Percentiles rank a stretch among this genome's conserved stretches.
Evolutionary conservation across 2,329 filamentous ascomycete genomes (phyloP).

Genomic region (Diaporthe velutina): DNA sequence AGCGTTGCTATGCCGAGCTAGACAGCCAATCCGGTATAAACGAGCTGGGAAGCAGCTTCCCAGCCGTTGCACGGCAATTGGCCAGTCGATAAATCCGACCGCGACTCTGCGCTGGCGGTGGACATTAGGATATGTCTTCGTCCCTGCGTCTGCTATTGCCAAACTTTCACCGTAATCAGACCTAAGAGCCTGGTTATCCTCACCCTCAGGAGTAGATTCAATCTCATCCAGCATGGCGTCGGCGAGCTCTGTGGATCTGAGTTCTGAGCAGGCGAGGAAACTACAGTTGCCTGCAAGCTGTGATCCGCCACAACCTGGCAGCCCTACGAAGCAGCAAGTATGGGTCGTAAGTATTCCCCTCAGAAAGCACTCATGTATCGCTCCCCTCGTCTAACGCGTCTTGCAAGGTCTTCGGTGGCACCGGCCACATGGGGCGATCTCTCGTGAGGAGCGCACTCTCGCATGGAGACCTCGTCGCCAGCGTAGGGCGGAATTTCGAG

Average conservation of each 20-base stretch:
- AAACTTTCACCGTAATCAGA: neutral
- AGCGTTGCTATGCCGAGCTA: neutral
- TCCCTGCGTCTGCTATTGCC: neutral
- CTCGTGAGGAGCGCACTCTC: slow-evolving; percentile 85
- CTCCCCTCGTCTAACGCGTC: slow-evolving; percentile 26
- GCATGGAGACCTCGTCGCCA: slow-evolving; percentile 86
- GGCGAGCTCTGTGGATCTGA: slow-evolving; percentile 42
- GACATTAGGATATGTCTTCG: neutral
- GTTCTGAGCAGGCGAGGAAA: slow-evolving; percentile 51
- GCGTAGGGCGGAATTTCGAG: slow-evolving; percentile 87
- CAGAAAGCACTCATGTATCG: slow-evolving; percentile 30
- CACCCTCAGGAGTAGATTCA: slow-evolving; percentile 11
- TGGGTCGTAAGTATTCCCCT: slow-evolving; percentile 79
- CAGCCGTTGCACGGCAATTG: neutral
- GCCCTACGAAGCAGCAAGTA: slow-evolving; percentile 80
- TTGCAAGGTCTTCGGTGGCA: slow-evolving; percentile 87
- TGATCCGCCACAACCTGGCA: slow-evolving; percentile 81
- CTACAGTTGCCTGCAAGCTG: slow-evolving; percentile 84
- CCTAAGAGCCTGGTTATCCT: neutral
- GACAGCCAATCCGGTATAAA: slow-evolving; percentile 19
- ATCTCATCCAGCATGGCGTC: slow-evolving; percentile 42
- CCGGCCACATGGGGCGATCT: slow-evolving; percentile 95
- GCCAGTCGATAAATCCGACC: neutral
- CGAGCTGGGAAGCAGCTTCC: neutral
- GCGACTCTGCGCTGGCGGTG: neutral